Evolutionary conservation across 495 filamentous ascomycete genomes (phyloP), one percentile per base, ranked within the genome.

Genomic region (Viridothelium virens): DNA sequence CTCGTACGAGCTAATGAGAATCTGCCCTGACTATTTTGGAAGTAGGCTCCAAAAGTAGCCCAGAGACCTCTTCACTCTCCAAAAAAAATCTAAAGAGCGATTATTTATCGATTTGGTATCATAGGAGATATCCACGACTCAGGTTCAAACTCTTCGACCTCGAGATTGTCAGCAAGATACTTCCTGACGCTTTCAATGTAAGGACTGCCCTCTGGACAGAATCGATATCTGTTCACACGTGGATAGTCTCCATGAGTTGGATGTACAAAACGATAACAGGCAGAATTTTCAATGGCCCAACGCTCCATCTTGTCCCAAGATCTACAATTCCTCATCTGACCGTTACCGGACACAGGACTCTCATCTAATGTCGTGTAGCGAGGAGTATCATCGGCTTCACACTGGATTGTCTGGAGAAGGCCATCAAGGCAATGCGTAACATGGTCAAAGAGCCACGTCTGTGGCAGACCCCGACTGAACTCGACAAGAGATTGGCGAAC

Each of bases 351-450:
- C 5, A 34, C 2, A 9, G 53, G 53, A 36, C 9, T 36, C 25
- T 59, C 53, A 18, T 36, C 14, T 18, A 5, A 3, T 14, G 53
- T 59, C 1, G 53, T 7, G 1, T 36, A 59, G 25, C 53, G 53
- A 34, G 69, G 69, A 1, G 66, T 68, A 36, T 67, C 33, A 47
- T 68, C 69, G 3, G 44, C 44, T 46, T 66, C 5, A 53, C 69
- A 70, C 46, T 66, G 67, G 1, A 56, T 56, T 2, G 65, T 56
- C 48, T 68, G 69, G 12, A 65, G 16, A n/a, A 70, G 41, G 61
- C 65, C 62, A 33, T 70, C 69, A 3, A 70, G 14, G 37, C 69
- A 70, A 59, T 70, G 69, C 7, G 36, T 59, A 1, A 59, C 53
- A 14, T 59, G 53, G 25, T 36, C 25, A 0, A 5, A 36, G 36